Evolutionary conservation across 176 grass and related monocot genomes (phyloP), one percentile per base, ranked within the genome.

Genomic region (Thalia dealbata): DNA sequence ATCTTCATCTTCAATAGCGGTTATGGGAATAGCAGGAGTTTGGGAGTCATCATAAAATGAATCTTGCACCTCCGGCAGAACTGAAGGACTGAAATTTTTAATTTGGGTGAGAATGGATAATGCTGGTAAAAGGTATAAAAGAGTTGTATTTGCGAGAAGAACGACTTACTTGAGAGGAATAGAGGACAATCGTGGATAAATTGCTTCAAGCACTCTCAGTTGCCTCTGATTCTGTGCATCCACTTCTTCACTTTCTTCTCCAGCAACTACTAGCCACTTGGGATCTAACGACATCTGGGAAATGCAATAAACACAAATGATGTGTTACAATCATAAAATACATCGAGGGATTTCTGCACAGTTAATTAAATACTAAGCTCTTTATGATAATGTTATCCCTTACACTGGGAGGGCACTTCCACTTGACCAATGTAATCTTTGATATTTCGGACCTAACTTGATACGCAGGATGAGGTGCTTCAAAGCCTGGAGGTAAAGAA

Each of bases 1-100:
- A 72, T 99, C 95, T 71, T 99, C 86, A 29, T 99, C 95, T 82
- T 99, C 95, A 59, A 88, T 79, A 55, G 95, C 83, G 72, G 64
- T 88, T 67, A 99, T 80, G 52, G 95, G 90, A 79, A 99, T 84
- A 52, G 58, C 76, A 55, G 61, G 68, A 45, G 88, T 91, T 71
- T n/a, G 63, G 68, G 83, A 88, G 71, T 99, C 90, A 73, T 93
- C 83, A 55, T 66, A 82, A 61, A 43, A 60, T 16, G 81, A 84
- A 69, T 84, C 78, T 81, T 68, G 82, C 61, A 86, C 83, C 68
- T 91, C 95, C 48, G 79, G 59, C 66, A 83, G 86, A 78, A 89
- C 63, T 32, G 82, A 81, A 61, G 95, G 95, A 75, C 95, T 99
- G 83, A 25, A 81, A 13, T 29, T 72, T 54, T 72, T 7, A 6